These are phyloP conservation scores for Amanita inopinata DNA, from an alignment of 768 basidiomycete species.

Conservation along the genomic window DNA sequence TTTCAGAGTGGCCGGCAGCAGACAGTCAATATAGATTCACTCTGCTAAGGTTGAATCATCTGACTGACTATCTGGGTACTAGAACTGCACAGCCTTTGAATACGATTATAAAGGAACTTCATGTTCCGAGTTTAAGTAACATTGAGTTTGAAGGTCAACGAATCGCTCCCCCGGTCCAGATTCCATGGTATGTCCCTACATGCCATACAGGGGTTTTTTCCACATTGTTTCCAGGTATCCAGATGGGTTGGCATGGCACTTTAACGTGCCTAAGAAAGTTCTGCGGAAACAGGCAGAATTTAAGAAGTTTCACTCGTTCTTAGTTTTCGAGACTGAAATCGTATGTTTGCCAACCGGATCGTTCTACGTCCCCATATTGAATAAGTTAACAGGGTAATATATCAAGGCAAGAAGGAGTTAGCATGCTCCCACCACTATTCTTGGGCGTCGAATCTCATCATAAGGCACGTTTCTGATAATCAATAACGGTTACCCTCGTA, in stretches of 20 bases:
- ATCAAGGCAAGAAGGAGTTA: slow-evolving; percentile 94
- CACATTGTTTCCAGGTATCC: slow-evolving; percentile 62
- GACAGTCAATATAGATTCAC: slow-evolving; percentile 45
- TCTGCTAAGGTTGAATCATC: neutral
- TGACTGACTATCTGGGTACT: slow-evolving; percentile 10
- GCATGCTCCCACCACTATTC: slow-evolving; percentile 97
- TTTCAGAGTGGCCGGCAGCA: slow-evolving; percentile 83
- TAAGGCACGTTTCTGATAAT: slow-evolving; percentile 31
- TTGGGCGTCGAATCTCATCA: slow-evolving; percentile 94
- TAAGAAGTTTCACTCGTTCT: slow-evolving; percentile 90
- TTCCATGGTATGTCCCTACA: slow-evolving; percentile 59
- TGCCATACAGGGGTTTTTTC: slow-evolving; percentile 1
- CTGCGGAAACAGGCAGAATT: slow-evolving; percentile 84
- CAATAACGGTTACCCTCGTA: neutral
- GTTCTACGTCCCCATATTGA: neutral
- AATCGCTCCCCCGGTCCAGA: slow-evolving; percentile 71
- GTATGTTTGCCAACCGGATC: slow-evolving; percentile 28
- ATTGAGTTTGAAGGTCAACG: slow-evolving; percentile 67
- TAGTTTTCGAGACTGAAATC: slow-evolving; percentile 97
- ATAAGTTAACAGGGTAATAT: slow-evolving; percentile 69
- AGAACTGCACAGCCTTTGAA: slow-evolving; percentile 72
- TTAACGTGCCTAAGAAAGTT: slow-evolving; percentile 84
- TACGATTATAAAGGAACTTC: slow-evolving; percentile 61
- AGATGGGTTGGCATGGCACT: slow-evolving; percentile 91
- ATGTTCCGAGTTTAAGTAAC: slow-evolving; percentile 68